Base-by-base conservation (phyloP, 306 rosid genomes). In the Prunus salicina region DNA sequence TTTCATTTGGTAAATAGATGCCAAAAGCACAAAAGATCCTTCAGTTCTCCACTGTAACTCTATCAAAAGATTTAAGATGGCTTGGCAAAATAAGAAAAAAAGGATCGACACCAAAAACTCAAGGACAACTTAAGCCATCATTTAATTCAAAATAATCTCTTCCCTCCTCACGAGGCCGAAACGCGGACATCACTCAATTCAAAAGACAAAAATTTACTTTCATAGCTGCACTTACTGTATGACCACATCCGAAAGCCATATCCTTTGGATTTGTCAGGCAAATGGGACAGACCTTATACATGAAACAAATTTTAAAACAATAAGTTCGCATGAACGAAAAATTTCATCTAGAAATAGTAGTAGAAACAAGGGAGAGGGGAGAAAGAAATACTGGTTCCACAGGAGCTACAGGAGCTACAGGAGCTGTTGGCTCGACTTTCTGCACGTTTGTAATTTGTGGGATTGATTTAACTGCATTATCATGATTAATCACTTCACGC, bases 201-300 rank as follows among this genome's bases (percentile, higher is more conserved):
- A 45, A 58, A 43, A 66, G 8, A 46, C 53, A 34, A 11, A 55
- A 63, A 5, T 22, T 2, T 11, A 27, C 27, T 10, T 49, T 45
- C 28, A 43, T 72, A 67, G 56, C 69, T 13, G 30, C 69, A 85
- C 93, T 89, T 83, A 95, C 98, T 22, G 90, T 85, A 78, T 95
- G 98, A 72, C 98, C 98, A 47, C 98, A 95, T 82, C 92, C 97
- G 80, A 95, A 95, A 83, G 98, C 98, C 98, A 95, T 88, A 81
- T 95, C 91, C 89, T 87, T 95, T 6, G 96, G 98, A 78, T 95
- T 90, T 53, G 90, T 86, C 67, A 92, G 88, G 85, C 98, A 95
- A 81, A 95, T 79, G 38, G 97, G 97, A 77, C 98, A 95, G 70
- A 86, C 91, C 98, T 94, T 74, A 51, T 81, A 81, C 51, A 86